Percentiles rank a stretch among this genome's conserved stretches.
These are phyloP conservation scores for Leavenworthia alabamica DNA, from an alignment of 345 rosid species.

Conservation along the genomic window DNA sequence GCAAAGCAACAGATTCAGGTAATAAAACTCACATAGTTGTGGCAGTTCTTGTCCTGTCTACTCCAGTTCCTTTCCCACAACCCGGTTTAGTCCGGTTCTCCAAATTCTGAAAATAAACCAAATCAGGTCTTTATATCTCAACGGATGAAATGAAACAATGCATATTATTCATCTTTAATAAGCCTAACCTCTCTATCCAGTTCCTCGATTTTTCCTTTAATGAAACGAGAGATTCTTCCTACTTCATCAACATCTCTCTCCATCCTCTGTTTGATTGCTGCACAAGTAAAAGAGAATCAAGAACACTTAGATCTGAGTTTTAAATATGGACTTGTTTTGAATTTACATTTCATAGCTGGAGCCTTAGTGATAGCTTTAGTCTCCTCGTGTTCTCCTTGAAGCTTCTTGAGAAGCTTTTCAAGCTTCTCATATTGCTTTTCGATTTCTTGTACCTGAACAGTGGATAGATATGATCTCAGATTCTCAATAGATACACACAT, in stretches of 20 bases:
- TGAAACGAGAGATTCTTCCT: constrained; percentile 59
- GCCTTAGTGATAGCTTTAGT: constrained; percentile 79
- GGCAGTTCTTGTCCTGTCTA: constrained; percentile 83
- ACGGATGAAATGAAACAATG: too few relatives aligned
- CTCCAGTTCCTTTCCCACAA: constrained; percentile 88
- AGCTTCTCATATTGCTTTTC: constrained; percentile 81
- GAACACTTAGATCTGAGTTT: neutral
- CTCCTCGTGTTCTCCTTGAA: constrained; percentile 88
- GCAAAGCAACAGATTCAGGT: neutral
- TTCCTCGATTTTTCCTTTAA: constrained; percentile 81
- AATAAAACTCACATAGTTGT: constrained; percentile 65
- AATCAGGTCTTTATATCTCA: neutral
- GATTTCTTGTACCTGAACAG: constrained; percentile 73
- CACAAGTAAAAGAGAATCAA: neutral
- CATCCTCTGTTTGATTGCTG: constrained; percentile 91
- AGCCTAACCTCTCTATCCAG: constrained; percentile 68
- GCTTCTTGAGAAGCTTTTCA: constrained; percentile 71
- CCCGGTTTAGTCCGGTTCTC: constrained; percentile 85
- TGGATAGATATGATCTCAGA: neutral
- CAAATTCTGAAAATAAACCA: constrained; percentile 58
- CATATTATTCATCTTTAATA: neutral
- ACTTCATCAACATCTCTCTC: constrained; percentile 96
- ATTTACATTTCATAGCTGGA: constrained; percentile 87
- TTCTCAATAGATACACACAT: neutral
- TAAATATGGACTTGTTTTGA: neutral